Base-by-base conservation (phyloP, 2,329 filamentous ascomycete genomes). In the Paraphaeosphaeria minitans region DNA sequence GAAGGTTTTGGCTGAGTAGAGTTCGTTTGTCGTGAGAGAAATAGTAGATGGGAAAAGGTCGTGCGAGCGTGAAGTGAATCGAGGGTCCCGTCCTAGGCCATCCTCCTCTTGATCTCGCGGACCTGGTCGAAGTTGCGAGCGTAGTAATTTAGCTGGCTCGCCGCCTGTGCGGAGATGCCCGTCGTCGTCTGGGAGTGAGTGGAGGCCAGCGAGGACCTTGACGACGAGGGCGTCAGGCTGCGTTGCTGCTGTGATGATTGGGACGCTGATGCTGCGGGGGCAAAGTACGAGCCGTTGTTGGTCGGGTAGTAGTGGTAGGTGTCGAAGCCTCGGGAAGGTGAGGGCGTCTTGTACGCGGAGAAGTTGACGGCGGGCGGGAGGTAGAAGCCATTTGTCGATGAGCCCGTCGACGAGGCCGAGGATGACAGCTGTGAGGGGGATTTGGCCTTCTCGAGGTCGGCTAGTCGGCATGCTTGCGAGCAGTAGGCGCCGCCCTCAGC, bases 81-180 rank as follows among this genome's bases (percentile, higher is more conserved):
- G 49, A 4, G 12, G n/a, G 6, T 10, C 16, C 16, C 16, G 29
- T n/a, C 48, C 24, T 48, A 59, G 19, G 72, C 77, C 61, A 71
- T 71, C 68, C 78, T 70, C 66, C 80, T 77, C 72, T 79, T 80
- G 55, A 76, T 69, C 84, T 80, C 87, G 78, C 91, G 85, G 58
- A 90, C 88, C 66, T 93, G 90, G 77, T 97, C 93, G 75, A 97
- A 97, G 2, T 90, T 92, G 73, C 89, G 91, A 66, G 91, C 91
- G 77, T 97, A 97, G 66, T 90, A 89, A 73, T 89, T 87, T 37
- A 97, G 85, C 75, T 96, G 92, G 76, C 86, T 88, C 69, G 87
- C 87, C 29, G 91, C 89, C 77, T 90, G 89, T 64, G 91, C 88
- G 3, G 92, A 93, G 64, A 96, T 81, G 67, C 82, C 82, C 22